Base-by-base conservation (phyloP, 169 alveolate species). In the Neospora caninum region DNA sequence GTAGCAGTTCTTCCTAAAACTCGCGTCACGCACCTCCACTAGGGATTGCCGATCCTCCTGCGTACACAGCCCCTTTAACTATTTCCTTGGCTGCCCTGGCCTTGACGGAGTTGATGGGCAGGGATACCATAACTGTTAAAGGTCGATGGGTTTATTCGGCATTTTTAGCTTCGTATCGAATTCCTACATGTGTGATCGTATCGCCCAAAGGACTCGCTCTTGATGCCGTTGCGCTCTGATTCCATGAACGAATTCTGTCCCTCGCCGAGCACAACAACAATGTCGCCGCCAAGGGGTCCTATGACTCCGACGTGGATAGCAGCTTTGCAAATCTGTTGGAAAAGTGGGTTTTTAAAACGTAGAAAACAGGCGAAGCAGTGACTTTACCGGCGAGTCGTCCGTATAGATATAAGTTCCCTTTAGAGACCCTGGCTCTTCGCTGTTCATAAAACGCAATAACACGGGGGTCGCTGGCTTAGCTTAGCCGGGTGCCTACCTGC, bases 221-320 rank as follows among this genome's bases (percentile, higher is more conserved):
- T 38, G 31, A 93, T 34, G 13, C 93, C 93, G 36, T 88, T 86
- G 31, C 88, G 64, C 38, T 88, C 80, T 9, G 92, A 82, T 36
- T 49, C 93, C 83, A 36, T 45, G 54, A 43, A 93, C 7, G 93
- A 53, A 10, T 87, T 39, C 43, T 93, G 95, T 41, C 88, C 92
- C 58, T 93, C 39, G 1, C 89, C 95, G 41, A 96, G 91, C 70
- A 92, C 93, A 31, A 96, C 94, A 22, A 95, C 89, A 38, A 96
- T 94, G 58, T 96, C 97, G 36, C 98, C 97, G 34, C 97, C 98
- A 9, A 93, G 88, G 54, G 92, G 91, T 16, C 94, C 93, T 29
- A 98, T 82, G 36, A 96, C 98, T 16, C 99, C 99, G 54, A 98
- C 96, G 80, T 98, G 99, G 73, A 97, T 96, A n/a, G 99, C 99